Conservation (phyloP, 2,329 filamentous ascomycete species). For the Fusarium armeniacum region DNA sequence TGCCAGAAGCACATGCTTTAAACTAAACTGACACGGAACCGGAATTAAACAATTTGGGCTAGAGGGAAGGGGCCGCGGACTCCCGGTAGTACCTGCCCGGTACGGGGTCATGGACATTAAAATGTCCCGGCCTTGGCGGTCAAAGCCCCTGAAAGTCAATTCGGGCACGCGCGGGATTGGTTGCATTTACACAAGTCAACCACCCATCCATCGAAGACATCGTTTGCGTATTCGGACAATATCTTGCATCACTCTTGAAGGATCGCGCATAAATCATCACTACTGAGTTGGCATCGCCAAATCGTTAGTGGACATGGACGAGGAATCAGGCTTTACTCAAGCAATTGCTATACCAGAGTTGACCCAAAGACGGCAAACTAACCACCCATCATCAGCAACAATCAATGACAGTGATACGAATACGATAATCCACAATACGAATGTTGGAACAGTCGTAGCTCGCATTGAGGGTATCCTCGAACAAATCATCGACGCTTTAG, state of each 20-base stretch:
- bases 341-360: slow-evolving; percentile 29
- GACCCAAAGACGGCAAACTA: slow-evolving; percentile 8
- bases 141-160: slow-evolving; percentile 39
- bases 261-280: no score
- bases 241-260: background rate
- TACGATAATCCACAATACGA: slow-evolving; percentile 31
- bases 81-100: slow-evolving; percentile 32
- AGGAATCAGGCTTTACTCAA: slow-evolving; percentile 4
- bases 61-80: slow-evolving; percentile 23
- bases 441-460: slow-evolving; percentile 49
- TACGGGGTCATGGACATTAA: background rate
- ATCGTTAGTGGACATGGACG: slow-evolving; percentile 12
- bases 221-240: slow-evolving; percentile 29
- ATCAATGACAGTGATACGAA: slow-evolving; percentile 42
- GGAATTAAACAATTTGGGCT: slow-evolving; percentile 18
- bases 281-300: background rate
- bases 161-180: slow-evolving; percentile 16
- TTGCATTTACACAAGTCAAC: slow-evolving; percentile 2
- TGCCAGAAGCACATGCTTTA: slow-evolving; percentile 37
- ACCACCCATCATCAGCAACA: slow-evolving; percentile 8
- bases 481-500: slow-evolving; percentile 49
- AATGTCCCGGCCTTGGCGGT: slow-evolving; percentile 40
- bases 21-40: slow-evolving; percentile 23
- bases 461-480: slow-evolving; percentile 57
- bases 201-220: slow-evolving; percentile 6